Percentiles rank a stretch among this genome's conserved stretches.
These are phyloP conservation scores for Rosa multiflora DNA, from an alignment of 306 rosid genomes.

Conservation along the genomic window DNA sequence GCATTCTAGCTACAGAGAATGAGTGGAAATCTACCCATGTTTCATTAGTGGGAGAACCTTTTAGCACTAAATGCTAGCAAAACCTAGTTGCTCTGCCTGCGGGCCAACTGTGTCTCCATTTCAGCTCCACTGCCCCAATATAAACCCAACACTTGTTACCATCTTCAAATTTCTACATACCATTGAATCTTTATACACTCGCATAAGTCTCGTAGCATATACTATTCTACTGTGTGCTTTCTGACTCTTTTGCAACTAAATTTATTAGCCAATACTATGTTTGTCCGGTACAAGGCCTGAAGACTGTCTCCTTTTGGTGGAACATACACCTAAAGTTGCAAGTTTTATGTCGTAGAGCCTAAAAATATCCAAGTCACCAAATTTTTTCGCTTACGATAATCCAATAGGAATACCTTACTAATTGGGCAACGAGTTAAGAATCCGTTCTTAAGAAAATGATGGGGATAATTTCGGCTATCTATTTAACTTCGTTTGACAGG, in stretches of 20 bases:
- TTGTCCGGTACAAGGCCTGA: slow-evolving; percentile 4
- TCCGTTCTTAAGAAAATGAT: too few relatives aligned
- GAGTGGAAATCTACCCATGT: neutral
- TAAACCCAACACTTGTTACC: slow-evolving; percentile 16
- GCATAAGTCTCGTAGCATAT: neutral
- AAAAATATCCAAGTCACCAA: too few relatives aligned
- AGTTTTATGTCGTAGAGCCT: neutral
- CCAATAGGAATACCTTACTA: too few relatives aligned
- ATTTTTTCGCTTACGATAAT: too few relatives aligned
- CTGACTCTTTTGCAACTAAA: neutral
- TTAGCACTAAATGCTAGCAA: neutral
- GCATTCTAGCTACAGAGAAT: neutral
- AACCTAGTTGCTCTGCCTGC: slow-evolving; percentile 17
- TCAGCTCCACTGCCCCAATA: slow-evolving; percentile 27
- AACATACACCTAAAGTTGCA: slow-evolving; percentile 5
- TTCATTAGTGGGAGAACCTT: slow-evolving; percentile 14
- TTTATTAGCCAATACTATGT: slow-evolving; percentile 1
- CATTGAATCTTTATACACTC: neutral
- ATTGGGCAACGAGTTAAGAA: too few relatives aligned
- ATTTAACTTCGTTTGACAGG: too few relatives aligned
- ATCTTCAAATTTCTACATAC: neutral
- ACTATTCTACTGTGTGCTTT: neutral
- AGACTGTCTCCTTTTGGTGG: slow-evolving; percentile 18
- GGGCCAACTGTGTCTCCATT: slow-evolving; percentile 36
- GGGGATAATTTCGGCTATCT: too few relatives aligned